Evolutionary conservation across 768 basidiomycete species (phyloP), one percentile per base, ranked within the genome.

Genomic region (Suillus variegatus): DNA sequence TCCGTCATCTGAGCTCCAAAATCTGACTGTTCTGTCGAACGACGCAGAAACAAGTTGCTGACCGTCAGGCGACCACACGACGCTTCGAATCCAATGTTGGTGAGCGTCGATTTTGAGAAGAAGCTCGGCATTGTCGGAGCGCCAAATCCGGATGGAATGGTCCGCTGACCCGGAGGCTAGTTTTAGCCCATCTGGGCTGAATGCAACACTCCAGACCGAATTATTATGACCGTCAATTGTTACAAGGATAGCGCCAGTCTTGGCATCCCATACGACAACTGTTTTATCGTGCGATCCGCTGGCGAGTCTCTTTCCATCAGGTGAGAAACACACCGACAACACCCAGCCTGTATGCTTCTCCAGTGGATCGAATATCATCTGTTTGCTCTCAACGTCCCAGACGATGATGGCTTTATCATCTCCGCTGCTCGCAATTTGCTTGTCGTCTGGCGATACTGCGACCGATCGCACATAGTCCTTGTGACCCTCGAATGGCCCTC

Each of bases 401-500:
- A 78, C 60, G 63, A 71, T 69, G 60, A 78, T 71, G 6, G 73
- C 74, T 28, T 22, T 63, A 60, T 73, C 75, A 58, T 78, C 78
- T 10, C 71, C 74, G 2, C 75, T 77, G 13, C 76, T 76, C 49
- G 78, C 77, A 60, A 76, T 70, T 41, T 67, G 67, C n/a, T 65
- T 69, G 47, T 75, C 75, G 62, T 76, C 65, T 62, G 75, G 77
- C 32, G 75, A 76, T 72, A 78, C 73, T 1, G 74, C 56, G 65
- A 77, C 72, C 46, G 69, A 78, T 69, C 70, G 75, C 12, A 78
- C 69, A 36, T 75, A 71, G 5, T 72, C 74, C 41, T 69, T 66
- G 43, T 76, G 75, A 12, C 72, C 75, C 10, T 75, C 70, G 3
- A 76, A 43, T 65, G 77, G 76, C 16, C 72, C 74, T 54, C 67